A percentile compares a stretch with the other conserved stretches of the same genome.
Conservation (phyloP, 345 rosid species). For the Pelargonium nanum region DNA sequence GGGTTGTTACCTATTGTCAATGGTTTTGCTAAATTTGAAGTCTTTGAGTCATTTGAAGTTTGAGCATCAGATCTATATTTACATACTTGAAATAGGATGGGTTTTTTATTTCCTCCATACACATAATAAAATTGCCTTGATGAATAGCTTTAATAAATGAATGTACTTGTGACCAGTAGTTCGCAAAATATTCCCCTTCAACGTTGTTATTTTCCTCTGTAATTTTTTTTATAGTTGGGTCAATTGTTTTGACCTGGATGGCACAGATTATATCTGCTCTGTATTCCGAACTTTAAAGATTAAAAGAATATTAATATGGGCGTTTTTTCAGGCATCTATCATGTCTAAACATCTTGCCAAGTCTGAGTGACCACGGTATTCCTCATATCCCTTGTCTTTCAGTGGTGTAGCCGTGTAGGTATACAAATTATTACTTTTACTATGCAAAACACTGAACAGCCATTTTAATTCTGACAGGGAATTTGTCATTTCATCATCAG, state of each 20-base stretch:
- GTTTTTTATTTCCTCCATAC: neutral
- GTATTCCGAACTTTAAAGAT: neutral
- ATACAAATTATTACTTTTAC: too few species aligned
- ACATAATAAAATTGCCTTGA: too few species aligned
- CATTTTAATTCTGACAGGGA: neutral
- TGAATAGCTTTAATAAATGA: too few species aligned
- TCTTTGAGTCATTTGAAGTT: too few species aligned
- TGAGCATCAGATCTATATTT: neutral
- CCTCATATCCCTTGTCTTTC: conserved; percentile 1
- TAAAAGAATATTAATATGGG: conserved; percentile 2
- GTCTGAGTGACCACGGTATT: conserved; percentile 70
- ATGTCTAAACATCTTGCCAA: conserved; percentile 83
- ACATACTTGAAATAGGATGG: neutral
- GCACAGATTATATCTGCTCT: neutral
- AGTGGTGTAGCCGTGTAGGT: neutral
- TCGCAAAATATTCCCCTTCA: too few species aligned
- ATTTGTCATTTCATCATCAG: neutral
- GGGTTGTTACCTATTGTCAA: too few species aligned
- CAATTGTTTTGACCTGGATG: neutral
- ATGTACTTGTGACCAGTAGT: too few species aligned
- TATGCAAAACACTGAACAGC: neutral
- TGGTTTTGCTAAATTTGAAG: neutral
- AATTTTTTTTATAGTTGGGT: too few species aligned
- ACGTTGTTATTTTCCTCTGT: too few species aligned
- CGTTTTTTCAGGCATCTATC: conserved; percentile 65